These are phyloP conservation scores for Colletotrichum euphorbiae DNA, from an alignment of 2,329 filamentous ascomycete species.

Conservation along the genomic window DNA sequence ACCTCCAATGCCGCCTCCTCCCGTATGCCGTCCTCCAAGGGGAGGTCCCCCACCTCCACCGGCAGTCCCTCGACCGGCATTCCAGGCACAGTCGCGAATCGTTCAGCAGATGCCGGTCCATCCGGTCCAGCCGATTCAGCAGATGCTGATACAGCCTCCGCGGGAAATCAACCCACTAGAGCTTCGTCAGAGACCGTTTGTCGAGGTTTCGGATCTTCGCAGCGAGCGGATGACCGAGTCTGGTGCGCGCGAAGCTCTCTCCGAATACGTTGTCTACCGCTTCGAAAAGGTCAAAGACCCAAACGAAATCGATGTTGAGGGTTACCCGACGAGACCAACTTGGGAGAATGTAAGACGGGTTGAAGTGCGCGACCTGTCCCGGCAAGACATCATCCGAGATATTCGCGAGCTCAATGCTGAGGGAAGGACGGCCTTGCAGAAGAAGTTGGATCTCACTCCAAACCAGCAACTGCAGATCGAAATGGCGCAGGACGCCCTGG, in stretches of 20 bases:
- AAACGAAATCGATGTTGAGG: slow-evolving; percentile 52
- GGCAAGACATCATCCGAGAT: slow-evolving; percentile 50
- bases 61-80: background rate
- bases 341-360: slow-evolving; percentile 55
- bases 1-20: background rate
- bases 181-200: slow-evolving; percentile 37
- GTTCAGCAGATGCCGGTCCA: background rate
- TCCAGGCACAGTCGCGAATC: slow-evolving; percentile 1
- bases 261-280: slow-evolving; percentile 55
- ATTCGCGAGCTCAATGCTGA: slow-evolving; percentile 53
- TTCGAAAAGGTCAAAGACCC: slow-evolving; percentile 53
- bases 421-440: slow-evolving; percentile 50
- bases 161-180: slow-evolving; percentile 30
- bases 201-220: slow-evolving; percentile 52
- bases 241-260: slow-evolving; percentile 53
- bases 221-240: slow-evolving; percentile 51
- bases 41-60: background rate
- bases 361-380: slow-evolving; percentile 52
- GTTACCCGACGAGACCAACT: slow-evolving; percentile 47
- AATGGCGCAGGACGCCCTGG: slow-evolving; percentile 50
- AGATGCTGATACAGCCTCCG: slow-evolving; percentile 24
- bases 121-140: background rate
- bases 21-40: background rate
- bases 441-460: slow-evolving; percentile 51
- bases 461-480: slow-evolving; percentile 58